Base-by-base conservation (phyloP, 495 filamentous ascomycete species). In the Daldinia loculata region DNA sequence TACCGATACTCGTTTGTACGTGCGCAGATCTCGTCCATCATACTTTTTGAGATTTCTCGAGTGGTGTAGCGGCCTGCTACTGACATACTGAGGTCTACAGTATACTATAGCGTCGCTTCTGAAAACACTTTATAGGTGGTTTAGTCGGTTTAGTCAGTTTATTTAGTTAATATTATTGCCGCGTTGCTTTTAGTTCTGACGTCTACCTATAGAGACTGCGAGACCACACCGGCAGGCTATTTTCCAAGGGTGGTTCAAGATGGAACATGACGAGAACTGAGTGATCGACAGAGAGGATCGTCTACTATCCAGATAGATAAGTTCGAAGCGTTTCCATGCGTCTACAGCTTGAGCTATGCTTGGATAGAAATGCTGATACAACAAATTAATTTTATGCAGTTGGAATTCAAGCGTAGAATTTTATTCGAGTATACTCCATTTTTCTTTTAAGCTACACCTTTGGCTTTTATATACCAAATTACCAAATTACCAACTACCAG, bases 1-100 rank as follows among this genome's bases (percentile, higher is more conserved):
- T 34, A 39, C 56, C 4, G 7, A 51, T 32, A 60, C 50, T 9
- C 62, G 68, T 4, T 12, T 70, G 38, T 66, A 66, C 34, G 30
- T 66, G 24, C 50, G 50, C 30, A 53, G 50, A 53, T 30, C 50
- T 53, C 50, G 26, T 17, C 50, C 24, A 8, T 53, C 22, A 17
- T 30, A 29, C 12, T 6, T 30, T 6, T 8, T 53, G 50, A 53
- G 50, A 11, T 53, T 53, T 14, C 11, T 24, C 50, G 50, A 53
- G 8, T 30, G 50, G 24, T 53, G 14, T n/a, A 53, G 50, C 11
- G 24, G 50, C 4, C 5, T 26, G 24, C 50, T 53, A 30, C 27
- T 53, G 15, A 30, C 26, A 14, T 30, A 14, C 24, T 53, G 15
- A 53, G 3, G 27, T 30, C 24, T 9, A 53, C 12, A 30, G 27